phyloP scores from a whole-genome alignment of 805 yeast species.

The Hanseniaspora nectarophila region DNA sequence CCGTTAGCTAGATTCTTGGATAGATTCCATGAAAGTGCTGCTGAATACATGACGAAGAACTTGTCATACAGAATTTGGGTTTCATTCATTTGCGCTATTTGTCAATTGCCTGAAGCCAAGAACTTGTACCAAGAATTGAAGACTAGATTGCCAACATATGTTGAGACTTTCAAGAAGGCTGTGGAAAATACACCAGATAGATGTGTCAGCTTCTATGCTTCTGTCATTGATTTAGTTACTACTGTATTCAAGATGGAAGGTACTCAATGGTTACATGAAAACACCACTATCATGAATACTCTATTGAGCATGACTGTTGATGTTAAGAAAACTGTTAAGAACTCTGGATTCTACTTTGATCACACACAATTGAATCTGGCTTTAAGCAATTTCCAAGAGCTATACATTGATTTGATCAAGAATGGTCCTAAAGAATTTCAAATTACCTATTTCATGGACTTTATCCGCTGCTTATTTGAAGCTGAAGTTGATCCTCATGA shows the following conservation, averaged over 20 bases:
- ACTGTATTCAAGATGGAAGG: constrained; percentile 42
- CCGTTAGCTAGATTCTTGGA: constrained; percentile 81
- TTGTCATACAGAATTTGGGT: constrained; percentile 53
- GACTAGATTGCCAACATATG: constrained; percentile 39
- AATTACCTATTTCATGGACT: constrained; percentile 35
- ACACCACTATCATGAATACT: constrained; percentile 27
- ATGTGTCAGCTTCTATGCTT: constrained; percentile 42
- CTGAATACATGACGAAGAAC: constrained; percentile 55
- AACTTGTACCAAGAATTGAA: constrained; percentile 48
- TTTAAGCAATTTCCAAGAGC: constrained; percentile 44
- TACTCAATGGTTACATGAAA: constrained; percentile 46
- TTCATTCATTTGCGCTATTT: constrained; percentile 27
- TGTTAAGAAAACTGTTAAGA: constrained; percentile 22
- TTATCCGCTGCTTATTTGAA: constrained; percentile 29
- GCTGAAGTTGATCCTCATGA: constrained; percentile 25
- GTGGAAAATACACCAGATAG: constrained; percentile 27
- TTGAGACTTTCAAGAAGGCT: constrained; percentile 39
- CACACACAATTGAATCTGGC: constrained; percentile 67
- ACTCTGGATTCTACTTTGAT: constrained; percentile 25
- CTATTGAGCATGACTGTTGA: constrained; percentile 23
- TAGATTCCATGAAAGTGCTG: constrained; percentile 65
- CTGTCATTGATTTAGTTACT: constrained; percentile 52
- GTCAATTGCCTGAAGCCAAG: constrained; percentile 25
- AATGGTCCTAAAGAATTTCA: constrained; percentile 22
- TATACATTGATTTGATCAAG: constrained; percentile 33